These are phyloP conservation scores for Isabelozyma pseudorhagii DNA, from an alignment of 805 yeast genomes.

Conservation along the genomic window DNA sequence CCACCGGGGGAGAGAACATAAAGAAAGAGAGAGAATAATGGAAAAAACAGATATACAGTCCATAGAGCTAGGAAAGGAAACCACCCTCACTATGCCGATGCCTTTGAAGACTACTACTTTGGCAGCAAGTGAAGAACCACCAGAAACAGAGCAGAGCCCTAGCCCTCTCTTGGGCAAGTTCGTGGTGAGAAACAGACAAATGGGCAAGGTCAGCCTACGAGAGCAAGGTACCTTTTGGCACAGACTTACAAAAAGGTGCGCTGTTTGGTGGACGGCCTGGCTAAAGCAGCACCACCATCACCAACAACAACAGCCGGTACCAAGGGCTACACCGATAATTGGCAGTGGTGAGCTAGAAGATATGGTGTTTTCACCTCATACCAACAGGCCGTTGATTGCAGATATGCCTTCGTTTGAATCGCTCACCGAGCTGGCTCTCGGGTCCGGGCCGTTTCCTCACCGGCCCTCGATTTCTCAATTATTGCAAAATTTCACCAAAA, in stretches of 20 bases:
- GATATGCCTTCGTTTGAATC: conserved; percentile 22
- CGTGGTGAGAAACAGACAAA: background rate
- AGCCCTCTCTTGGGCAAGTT: background rate
- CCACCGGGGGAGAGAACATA: too few relatives aligned
- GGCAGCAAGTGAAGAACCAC: background rate
- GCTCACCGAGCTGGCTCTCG: background rate
- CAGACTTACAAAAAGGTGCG: background rate
- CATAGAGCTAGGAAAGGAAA: too few relatives aligned
- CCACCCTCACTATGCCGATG: too few relatives aligned
- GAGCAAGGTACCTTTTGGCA: background rate
- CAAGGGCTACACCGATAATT: conserved; percentile 6
- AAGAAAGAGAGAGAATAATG: too few relatives aligned
- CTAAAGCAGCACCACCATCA: too few relatives aligned
- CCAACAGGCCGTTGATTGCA: conserved; percentile 16
- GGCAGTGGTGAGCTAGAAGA: conserved; percentile 12
- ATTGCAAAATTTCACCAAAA: background rate
- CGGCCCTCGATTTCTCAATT: background rate
- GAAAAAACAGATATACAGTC: too few relatives aligned
- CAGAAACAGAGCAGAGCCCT: background rate
- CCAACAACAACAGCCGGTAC: background rate
- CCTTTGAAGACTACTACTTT: too few relatives aligned
- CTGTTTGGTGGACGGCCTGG: too few relatives aligned
- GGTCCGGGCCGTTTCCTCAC: background rate
- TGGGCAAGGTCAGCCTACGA: background rate
- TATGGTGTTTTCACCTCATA: conserved; percentile 21